Base-by-base conservation (phyloP, 345 rosid species). In the Citrus unshiu region DNA sequence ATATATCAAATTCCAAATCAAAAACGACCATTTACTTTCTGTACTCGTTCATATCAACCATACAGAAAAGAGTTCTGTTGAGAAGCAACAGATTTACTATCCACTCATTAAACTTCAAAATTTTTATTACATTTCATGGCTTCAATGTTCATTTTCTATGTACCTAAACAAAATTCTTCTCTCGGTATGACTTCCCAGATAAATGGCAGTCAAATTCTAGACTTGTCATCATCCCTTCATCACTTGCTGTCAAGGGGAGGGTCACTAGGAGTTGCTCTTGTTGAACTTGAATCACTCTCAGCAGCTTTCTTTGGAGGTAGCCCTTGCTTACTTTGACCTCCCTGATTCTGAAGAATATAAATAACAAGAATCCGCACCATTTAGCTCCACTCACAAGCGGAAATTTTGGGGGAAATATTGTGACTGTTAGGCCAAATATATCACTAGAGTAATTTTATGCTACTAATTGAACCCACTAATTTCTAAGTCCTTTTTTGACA, bases 261-360 rank as follows among this genome's bases (percentile, higher is more conserved):
- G 75, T 82, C 87, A 58, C 75, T 81, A 19, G 83, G 72, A 46
- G 73, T 61, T 14, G 79, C 87, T 76, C 79, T 86, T 32, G 75
- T 49, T 30, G 87, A 80, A 62, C 68, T 81, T 56, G 90, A 78
- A 80, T 85, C 92, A 71, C 69, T 80, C 80, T 90, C 84, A 2
- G 83, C 81, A 25, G 86, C 78, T 84, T 81, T 86, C 82, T 77
- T 92, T 18, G 85, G 79, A 46, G 83, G 76, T 51, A 66, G 83
- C 68, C 84, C 86, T 68, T 77, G 80, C 87, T 88, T 92, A 77
- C 73, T 72, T 77, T 84, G 91, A 67, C 85, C 86, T 77, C 86
- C 91, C 92, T 46, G 51, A 46, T 13, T 46, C 18, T 90, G 82
- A 9, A 61, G 59, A 81, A 64, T 40, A 54, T 5, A 18, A 19